A percentile compares a stretch with the other conserved stretches of the same genome.
Conservation (phyloP, 2,329 filamentous ascomycete genomes). For the Calonectria hongkongensis region DNA sequence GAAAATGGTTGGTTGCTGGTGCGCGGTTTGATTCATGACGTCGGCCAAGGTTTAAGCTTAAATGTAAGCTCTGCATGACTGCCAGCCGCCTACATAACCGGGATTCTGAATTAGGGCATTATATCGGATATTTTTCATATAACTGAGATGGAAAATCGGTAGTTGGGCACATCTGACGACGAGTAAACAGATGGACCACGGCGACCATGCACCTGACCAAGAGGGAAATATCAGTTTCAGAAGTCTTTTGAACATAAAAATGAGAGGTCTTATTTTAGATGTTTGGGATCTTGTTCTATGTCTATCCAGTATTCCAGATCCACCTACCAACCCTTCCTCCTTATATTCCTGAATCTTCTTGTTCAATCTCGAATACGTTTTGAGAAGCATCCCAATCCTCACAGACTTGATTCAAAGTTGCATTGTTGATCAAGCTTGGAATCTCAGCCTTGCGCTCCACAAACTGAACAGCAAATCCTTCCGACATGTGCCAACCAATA, state of each 20-base stretch:
- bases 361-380: neutral
- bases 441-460: neutral
- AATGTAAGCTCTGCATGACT: slow-evolving; percentile 7
- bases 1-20: slow-evolving; percentile 4
- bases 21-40: slow-evolving; percentile 34
- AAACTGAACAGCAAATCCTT: neutral
- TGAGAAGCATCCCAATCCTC: neutral
- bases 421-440: neutral
- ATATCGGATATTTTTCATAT: too few species aligned
- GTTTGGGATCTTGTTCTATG: neutral
- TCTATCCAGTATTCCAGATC: neutral
- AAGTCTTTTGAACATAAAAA: neutral
- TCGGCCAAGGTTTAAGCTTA: slow-evolving; percentile 46
- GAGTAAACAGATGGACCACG: too few species aligned
- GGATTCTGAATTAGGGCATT: too few species aligned
- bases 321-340: neutral
- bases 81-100: neutral
- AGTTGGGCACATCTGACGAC: too few species aligned
- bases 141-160: too few species aligned
- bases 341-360: neutral
- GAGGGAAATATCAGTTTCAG: neutral
- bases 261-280: too few species aligned
- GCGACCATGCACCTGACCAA: too few species aligned
- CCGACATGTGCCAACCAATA: slow-evolving; percentile 2
- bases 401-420: neutral